Base-by-base conservation (phyloP, 2,329 filamentous ascomycete species). In the Hyphodiscus sp. region DNA sequence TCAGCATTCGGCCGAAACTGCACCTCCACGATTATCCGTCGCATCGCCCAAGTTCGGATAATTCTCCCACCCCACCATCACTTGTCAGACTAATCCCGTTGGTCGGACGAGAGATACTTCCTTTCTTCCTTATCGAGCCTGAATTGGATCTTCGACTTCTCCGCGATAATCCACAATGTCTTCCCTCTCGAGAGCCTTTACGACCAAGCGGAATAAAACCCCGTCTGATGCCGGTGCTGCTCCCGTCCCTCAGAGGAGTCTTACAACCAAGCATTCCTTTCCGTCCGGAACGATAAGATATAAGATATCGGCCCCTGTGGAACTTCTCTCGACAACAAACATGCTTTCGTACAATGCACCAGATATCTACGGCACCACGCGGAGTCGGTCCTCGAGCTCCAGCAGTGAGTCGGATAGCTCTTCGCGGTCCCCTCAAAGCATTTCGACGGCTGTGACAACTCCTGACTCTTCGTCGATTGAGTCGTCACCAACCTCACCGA, bases 321-420 rank as follows among this genome's bases (percentile, higher is more conserved):
- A 91, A 70, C 79, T 99, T 58, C 77, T 96, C 47, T 95, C 94
- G 55, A 96, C 92, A 5, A 97, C 94, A 63, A 99, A 97, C 72
- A 90, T 95, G 81, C 85, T 96, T 51, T 91, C 90, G 8, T 96
- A 96, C 78, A 92, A 92, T 67, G 91, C 94, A 10, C 92, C 92
- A 49, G 87, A 96, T 67, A 84, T 96, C 58, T 74, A 75, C 45
- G 70, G 66, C 9, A 50, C 51, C 10, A 44, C 52, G 9, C 52
- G 47, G 5, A 29, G 46, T 18, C 75, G 75, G 66, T 76, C 75
- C 63, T 74, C 73, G 29, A 75, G 78, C 2, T 73, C 85, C 2
- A 82, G 82, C 43, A 84, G 87, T 55, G 88, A 92, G 59, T 90
- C 86, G 4, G 88, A 92, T 62, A 76, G 76, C 63, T 81, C 33